Base-by-base conservation (phyloP, 75 land plant species). In the Cunninghamia lanceolata region DNA sequence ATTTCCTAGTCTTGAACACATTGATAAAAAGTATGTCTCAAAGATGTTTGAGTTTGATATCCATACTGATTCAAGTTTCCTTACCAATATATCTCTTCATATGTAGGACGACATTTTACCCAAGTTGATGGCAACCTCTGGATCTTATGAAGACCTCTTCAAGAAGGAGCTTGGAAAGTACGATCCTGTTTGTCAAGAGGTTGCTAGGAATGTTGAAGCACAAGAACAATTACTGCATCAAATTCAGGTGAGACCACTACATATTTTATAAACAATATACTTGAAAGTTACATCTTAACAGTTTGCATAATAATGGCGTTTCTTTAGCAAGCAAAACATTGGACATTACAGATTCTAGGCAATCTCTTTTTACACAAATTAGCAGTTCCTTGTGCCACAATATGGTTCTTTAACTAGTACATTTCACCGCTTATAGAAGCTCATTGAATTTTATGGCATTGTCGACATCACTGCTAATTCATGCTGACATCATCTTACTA, bases 101-200 rank as follows among this genome's bases (percentile, higher is more conserved):
- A 30, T 83, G 66, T 86, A 96, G 97, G 99, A 98, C 91, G 98
- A 98, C 83, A 98, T 98, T 82, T 90, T 98, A 76, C 97, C 99
- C 54, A 98, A 98, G 87, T 82, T 98, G 89, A 96, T 98, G 99
- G 92, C 97, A 30, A 92, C 91, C 19, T 94, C 95, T 86, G 99
- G 99, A 43, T 96, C 99, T 34, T 90, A 93, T 88, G 99, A 98
- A 80, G 99, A 96, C 92, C 93, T 98, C 32, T 98, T 98, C 78
- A 96, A 90, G 87, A 96, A 91, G 87, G 99, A 98, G 88, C 89
- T 96, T 53, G 89, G 91, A 74, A 98, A 96, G 86, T 98, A 96
- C 89, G 99, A 94, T 83, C 89, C 83, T 43, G 89, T 98, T 4
- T 94, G 94, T 88, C 90, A 89, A 86, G 99, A 98, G 83, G 94